A percentile compares a stretch with the other conserved stretches of the same genome.
Conservation (phyloP, 306 rosid species). For the Casuarina equisetifolia region DNA sequence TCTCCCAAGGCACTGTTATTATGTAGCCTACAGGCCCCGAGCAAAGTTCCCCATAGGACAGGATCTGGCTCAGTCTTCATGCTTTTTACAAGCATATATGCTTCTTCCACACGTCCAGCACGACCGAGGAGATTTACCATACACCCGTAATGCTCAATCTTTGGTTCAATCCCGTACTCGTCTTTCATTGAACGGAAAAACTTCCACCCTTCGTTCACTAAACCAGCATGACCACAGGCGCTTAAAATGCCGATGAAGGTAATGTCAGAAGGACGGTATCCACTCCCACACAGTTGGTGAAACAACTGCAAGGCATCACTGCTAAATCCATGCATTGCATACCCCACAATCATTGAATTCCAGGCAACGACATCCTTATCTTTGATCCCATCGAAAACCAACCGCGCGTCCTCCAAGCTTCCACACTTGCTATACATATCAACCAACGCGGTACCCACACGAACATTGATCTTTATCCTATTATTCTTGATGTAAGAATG, state of each 20-base stretch:
- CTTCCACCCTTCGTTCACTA: constrained; percentile 55
- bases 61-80: constrained; percentile 70
- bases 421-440: constrained; percentile 86
- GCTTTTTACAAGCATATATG: constrained; percentile 56
- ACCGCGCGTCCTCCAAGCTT: constrained; percentile 61
- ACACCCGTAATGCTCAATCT: constrained; percentile 80
- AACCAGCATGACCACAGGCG: constrained; percentile 74
- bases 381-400: constrained; percentile 48
- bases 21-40: constrained; percentile 80
- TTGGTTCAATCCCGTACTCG: constrained; percentile 49
- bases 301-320: constrained; percentile 64
- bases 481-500: constrained; percentile 55
- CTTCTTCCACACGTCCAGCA: constrained; percentile 69
- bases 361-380: constrained; percentile 70
- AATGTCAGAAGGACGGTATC: constrained; percentile 53
- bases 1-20: constrained; percentile 58
- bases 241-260: constrained; percentile 66
- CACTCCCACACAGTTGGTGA: constrained; percentile 44
- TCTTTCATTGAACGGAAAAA: constrained; percentile 60
- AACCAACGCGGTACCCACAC: constrained; percentile 67
- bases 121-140: constrained; percentile 81
- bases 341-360: constrained; percentile 79
- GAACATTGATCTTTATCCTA: constrained; percentile 44
- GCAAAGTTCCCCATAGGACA: constrained; percentile 76
- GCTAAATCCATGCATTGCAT: constrained; percentile 66